Evolutionary conservation across 2,329 filamentous ascomycete genomes (phyloP), one percentile per base, ranked within the genome.

Genomic region (Phyllosticta paracitricarpa): DNA sequence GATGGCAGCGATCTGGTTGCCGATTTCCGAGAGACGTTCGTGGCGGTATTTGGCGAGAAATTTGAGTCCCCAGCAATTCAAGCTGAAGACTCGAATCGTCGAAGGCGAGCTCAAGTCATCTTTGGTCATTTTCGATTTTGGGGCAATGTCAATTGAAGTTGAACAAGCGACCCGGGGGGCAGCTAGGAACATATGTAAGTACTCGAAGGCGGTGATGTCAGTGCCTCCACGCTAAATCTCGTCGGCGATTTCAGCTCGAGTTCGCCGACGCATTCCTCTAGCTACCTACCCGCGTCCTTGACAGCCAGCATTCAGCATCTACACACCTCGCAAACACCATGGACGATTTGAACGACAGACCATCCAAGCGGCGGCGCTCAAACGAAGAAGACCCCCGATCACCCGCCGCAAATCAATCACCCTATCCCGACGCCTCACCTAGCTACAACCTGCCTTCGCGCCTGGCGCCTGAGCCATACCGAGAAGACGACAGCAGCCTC

Each of bases 11-110:
- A 97, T 82, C 65, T 89, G 88, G 65, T 83, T 85, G 59, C 91
- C 93, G 69, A 97, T 97, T 73, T 96, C 89, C 30, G 81, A 76
- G 57, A 97, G 82, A 53, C 94, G 89, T 68, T 89, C 87, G 65
- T 82, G 79, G 66, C 92, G 89, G 66, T 89, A 83, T 66, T 87
- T 86, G 58, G 92, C 87, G 69, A 97, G 81, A 77, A 85, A 91
- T 70, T 95, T 93, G 64, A 97, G 85, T 58, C 94, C 94, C 93
- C 94, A 97, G 84, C 91, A 97, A 76, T 99, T 99, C 73, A 96
- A 84, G 4, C 90, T 94, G 66, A 97, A 78, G 67, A 97, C 81
- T 70, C 89, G 87, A 71, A 97, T 58, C 52, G 28, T 48, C 10
- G 4, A 48, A 48, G 30, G 26, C 12, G 22, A 19, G 48, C 48